Base-by-base conservation (phyloP, 345 rosid genomes). In the Gossypium thurberi region DNA sequence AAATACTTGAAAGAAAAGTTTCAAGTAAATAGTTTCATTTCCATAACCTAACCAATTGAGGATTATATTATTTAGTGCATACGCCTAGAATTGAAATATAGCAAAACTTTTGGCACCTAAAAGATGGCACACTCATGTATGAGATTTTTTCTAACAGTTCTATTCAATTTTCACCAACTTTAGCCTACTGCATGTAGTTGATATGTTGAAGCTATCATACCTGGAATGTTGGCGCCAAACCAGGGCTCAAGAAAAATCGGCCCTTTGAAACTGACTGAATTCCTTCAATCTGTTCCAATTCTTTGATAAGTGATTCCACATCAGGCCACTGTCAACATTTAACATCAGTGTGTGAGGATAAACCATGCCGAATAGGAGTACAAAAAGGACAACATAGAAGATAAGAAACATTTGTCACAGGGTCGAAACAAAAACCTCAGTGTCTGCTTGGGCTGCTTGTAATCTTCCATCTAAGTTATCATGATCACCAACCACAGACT, bases 161-260 rank as follows among this genome's bases (percentile, higher is more conserved):
- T 33, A 33, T 33, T 33, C 40, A 59, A 59, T 13, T n/a, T 3
- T 59, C 42, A 25, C n/a, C 42, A 59, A 59, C 42, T 59, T 17
- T 50, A 51, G 43, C 26, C 59, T 28, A n/a, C 6, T 15, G 37
- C n/a, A 43, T 59, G 21, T 33, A 8, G 71, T 28, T 28, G n/a
- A 65, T 55, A 43, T n/a, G 55, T 11, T 55, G 21, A 64, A 71
- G 74, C 56, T 48, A 37, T 43, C 71, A 50, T 81, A 92, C 99
- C 97, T 89, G 98, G 82, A 95, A 92, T 64, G 98, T 89, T 55
- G 99, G 99, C 56, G 98, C 94, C 80, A 95, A 88, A 56, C 98
- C 98, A 0, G 96, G 97, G 75, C 99, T 92, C 80, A 91, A 76
- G 87, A 89, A 95, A 79, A 86, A 95, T 1, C 93, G 96, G 48